These are phyloP conservation scores for Phyllosticta ampelicida DNA, from an alignment of 2,329 filamentous ascomycete genomes.

Conservation along the genomic window DNA sequence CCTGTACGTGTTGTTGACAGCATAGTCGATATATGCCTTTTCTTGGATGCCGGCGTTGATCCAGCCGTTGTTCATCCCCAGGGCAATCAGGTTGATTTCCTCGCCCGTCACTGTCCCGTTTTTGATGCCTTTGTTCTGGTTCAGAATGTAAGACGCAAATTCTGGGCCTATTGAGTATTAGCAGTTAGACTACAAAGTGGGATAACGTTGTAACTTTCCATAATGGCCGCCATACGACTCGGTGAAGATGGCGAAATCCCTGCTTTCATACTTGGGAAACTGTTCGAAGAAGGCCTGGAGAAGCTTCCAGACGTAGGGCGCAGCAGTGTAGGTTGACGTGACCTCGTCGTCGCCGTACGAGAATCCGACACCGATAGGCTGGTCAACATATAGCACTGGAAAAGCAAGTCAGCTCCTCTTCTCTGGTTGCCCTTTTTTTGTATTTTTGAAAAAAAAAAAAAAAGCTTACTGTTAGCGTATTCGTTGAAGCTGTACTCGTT, in stretches of 20 bases:
- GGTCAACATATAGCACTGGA: constrained; percentile 31
- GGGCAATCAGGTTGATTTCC: constrained; percentile 3
- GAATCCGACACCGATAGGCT: constrained; percentile 32
- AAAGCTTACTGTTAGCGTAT: constrained; percentile 27
- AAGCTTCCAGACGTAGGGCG: constrained; percentile 45
- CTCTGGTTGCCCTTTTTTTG: neutral
- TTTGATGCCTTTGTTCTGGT: constrained; percentile 4
- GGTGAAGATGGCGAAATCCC: constrained; percentile 21
- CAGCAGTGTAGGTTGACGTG: constrained; percentile 36
- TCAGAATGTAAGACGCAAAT: constrained; percentile 10
- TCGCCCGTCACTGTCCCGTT: constrained; percentile 11
- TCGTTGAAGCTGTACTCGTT: constrained; percentile 38
- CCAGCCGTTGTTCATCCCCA: constrained; percentile 29
- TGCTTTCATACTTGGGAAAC: constrained; percentile 12
- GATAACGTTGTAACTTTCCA: neutral
- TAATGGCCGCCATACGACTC: neutral
- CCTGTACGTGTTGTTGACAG: constrained; percentile 9
- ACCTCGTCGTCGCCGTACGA: constrained; percentile 30
- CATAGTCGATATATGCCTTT: constrained; percentile 11
- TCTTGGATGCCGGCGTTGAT: constrained; percentile 24
- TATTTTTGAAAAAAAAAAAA: too few species aligned
- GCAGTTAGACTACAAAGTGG: constrained; percentile 4
- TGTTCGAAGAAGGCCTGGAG: constrained; percentile 35
- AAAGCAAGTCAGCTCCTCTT: neutral
- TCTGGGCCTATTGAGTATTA: neutral